A percentile compares a stretch with the other conserved stretches of the same genome.
Conservation (phyloP, 805 yeast species). For the Candida wancherniae region DNA sequence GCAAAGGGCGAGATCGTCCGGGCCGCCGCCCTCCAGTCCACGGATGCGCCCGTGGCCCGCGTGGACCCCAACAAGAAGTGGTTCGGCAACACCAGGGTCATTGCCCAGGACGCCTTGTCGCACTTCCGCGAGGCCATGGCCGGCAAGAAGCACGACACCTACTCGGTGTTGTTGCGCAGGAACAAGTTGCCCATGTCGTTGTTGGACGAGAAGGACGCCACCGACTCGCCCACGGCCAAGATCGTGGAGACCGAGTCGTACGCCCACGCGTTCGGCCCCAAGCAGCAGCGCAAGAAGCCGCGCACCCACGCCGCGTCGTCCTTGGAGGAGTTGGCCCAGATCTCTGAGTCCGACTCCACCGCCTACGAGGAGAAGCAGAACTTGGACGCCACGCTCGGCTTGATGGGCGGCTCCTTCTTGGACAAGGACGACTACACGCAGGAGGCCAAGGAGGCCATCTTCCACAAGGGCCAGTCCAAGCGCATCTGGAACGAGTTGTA, state of each 20-base stretch:
- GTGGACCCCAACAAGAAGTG: slow-evolving; percentile 95
- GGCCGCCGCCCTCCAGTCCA: slow-evolving; percentile 85
- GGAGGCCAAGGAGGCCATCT: slow-evolving; percentile 92
- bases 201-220: slow-evolving; percentile 77
- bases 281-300: slow-evolving; percentile 89
- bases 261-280: slow-evolving; percentile 85
- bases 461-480: slow-evolving; percentile 95
- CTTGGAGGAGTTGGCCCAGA: slow-evolving; percentile 70
- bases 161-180: slow-evolving; percentile 81
- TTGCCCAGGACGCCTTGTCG: slow-evolving; percentile 90
- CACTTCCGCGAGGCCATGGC: slow-evolving; percentile 95
- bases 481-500: slow-evolving; percentile 98
- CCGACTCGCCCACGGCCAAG: slow-evolving; percentile 70
- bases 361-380: slow-evolving; percentile 72
- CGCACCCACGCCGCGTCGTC: slow-evolving; percentile 65
- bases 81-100: slow-evolving; percentile 97
- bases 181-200: slow-evolving; percentile 95
- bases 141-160: slow-evolving; percentile 72
- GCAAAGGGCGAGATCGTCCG: slow-evolving; percentile 80
- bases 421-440: slow-evolving; percentile 77
- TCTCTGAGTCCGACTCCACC: slow-evolving; percentile 52
- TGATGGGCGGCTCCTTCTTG: slow-evolving; percentile 62
- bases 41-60: slow-evolving; percentile 84
- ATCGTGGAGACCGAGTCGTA: slow-evolving; percentile 87
- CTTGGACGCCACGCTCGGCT: slow-evolving; percentile 67